Evolutionary conservation across 352 stramenopile species (phyloP).

Genomic region (Pythium coloratum): DNA sequence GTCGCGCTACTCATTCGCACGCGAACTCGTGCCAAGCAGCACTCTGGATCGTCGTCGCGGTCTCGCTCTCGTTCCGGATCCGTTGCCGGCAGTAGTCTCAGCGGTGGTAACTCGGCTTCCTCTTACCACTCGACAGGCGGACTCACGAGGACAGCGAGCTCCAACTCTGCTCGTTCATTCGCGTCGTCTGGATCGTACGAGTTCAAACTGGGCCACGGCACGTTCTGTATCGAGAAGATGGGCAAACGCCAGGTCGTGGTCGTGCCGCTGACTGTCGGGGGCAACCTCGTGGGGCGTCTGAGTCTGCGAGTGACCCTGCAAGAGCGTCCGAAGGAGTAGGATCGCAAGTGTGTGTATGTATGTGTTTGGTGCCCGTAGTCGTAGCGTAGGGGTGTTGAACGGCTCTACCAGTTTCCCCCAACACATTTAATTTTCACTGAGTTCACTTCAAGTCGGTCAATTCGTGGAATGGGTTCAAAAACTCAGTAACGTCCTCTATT

Average conservation of each 20-base stretch:
- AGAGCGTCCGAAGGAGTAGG: slow-evolving; percentile 7
- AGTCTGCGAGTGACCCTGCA: slow-evolving; percentile 60
- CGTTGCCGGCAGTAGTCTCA: neutral
- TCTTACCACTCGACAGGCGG: slow-evolving; percentile 5
- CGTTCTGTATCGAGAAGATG: slow-evolving; percentile 61
- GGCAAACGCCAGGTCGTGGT: slow-evolving; percentile 48
- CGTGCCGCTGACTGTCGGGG: slow-evolving; percentile 64
- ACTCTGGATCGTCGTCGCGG: slow-evolving; percentile 20
- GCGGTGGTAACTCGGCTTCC: neutral
- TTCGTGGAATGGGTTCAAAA: neutral
- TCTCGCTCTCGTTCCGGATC: slow-evolving; percentile 20
- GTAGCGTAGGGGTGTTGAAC: neutral
- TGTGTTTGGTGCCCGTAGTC: neutral
- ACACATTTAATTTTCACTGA: neutral
- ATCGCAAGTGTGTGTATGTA: neutral
- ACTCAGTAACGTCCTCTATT: neutral
- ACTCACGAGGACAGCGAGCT: neutral
- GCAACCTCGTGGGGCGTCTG: slow-evolving; percentile 56
- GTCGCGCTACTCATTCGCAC: slow-evolving; percentile 45
- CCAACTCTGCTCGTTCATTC: slow-evolving; percentile 19
- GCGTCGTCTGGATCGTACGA: slow-evolving; percentile 41
- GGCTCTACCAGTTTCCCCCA: neutral
- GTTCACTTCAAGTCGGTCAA: too few species aligned
- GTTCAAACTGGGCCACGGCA: slow-evolving; percentile 59
- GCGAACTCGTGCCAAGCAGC: slow-evolving; percentile 32